Percentiles rank a stretch among this genome's conserved stretches.
Conservation (phyloP, 2,329 filamentous ascomycete species). For the Aspergillus fumigatus region DNA sequence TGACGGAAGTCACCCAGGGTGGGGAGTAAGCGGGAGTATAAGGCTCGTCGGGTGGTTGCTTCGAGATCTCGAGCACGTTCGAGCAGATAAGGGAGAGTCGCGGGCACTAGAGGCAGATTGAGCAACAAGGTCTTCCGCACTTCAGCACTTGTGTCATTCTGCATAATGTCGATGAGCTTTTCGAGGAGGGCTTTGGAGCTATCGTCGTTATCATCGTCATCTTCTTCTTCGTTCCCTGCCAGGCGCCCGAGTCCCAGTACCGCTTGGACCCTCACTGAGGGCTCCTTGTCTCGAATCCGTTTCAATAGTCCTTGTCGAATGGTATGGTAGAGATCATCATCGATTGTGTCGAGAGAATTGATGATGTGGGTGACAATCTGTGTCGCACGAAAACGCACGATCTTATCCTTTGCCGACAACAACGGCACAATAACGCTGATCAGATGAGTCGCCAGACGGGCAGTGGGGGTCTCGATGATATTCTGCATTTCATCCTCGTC, state of each 20-base stretch:
- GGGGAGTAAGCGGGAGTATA: conserved; percentile 84
- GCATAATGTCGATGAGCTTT: conserved; percentile 80
- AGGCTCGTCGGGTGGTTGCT: conserved; percentile 71
- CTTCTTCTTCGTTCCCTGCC: conserved; percentile 65
- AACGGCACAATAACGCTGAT: conserved; percentile 70
- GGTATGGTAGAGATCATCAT: conserved; percentile 83
- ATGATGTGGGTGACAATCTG: conserved; percentile 88
- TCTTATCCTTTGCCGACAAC: conserved; percentile 85
- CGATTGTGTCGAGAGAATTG: conserved; percentile 86
- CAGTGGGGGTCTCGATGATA: conserved; percentile 78
- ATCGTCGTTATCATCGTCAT: conserved; percentile 66
- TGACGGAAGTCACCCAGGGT: conserved; percentile 91
- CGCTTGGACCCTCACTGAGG: conserved; percentile 86
- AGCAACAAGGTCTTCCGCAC: conserved; percentile 82
- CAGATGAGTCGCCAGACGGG: conserved; percentile 69
- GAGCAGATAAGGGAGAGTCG: conserved; percentile 78
- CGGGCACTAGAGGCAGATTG: conserved; percentile 81
- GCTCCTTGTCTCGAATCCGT: conserved; percentile 88
- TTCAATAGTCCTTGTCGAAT: conserved; percentile 75
- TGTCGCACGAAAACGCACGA: conserved; percentile 81
- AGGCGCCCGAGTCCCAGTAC: conserved; percentile 84
- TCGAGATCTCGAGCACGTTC: conserved; percentile 90
- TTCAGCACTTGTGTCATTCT: conserved; percentile 91
- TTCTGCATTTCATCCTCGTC: conserved; percentile 65
- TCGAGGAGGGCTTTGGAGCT: conserved; percentile 66